Evolutionary conservation across 371 early-diverging fungal species (phyloP), one percentile per base, ranked within the genome.

Genomic region (Quaeritorhiza haematococci): DNA sequence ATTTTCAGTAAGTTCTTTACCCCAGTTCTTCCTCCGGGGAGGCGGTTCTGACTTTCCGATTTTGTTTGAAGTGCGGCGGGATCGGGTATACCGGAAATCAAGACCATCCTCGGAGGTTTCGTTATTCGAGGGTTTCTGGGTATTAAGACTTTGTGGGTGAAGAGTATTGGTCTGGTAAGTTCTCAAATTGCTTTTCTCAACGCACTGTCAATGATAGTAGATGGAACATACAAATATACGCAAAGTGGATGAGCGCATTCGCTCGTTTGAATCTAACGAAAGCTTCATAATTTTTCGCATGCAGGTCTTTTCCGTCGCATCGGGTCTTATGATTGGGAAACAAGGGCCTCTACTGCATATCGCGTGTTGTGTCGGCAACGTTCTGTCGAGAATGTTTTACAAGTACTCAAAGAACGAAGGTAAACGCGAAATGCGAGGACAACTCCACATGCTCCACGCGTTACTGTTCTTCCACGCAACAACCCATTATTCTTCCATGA

Each of bases 291-390:
- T 10, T 33, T 48, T 30, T 53, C 13, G 3, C 19, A 27, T 24
- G 23, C 32, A 63, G 63, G 59, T 65, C 1, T 49, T 71, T 15
- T 30, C 72, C 43, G 92, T 92, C 3, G 90, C 92, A 0, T 89
- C 93, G 0, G 94, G 94, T 38, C 71, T 98, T 30, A 84, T 84
- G 27, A 78, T 95, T 33, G 98, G 98, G 33, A 93, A 93, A 67
- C 94, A 98, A 71, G 98, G 96, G 0, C 94, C 98, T 0, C 79
- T 95, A 35, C 94, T 98, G 1, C 96, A 96, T 68, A 89, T 96
- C 57, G 86, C 92, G 0, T 87, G 91, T 55, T 91, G 92, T 63
- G 81, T 94, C 21, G 95, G 94, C 24, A 92, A 94, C 72, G 86
- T 94, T 8, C 74, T 90, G 26, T 85, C 93, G 0, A 77, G 92